Percentiles rank a stretch among this genome's conserved stretches.
phyloP scores from a whole-genome alignment of 768 basidiomycete genomes.

The Termitomyces bulborhizus region DNA sequence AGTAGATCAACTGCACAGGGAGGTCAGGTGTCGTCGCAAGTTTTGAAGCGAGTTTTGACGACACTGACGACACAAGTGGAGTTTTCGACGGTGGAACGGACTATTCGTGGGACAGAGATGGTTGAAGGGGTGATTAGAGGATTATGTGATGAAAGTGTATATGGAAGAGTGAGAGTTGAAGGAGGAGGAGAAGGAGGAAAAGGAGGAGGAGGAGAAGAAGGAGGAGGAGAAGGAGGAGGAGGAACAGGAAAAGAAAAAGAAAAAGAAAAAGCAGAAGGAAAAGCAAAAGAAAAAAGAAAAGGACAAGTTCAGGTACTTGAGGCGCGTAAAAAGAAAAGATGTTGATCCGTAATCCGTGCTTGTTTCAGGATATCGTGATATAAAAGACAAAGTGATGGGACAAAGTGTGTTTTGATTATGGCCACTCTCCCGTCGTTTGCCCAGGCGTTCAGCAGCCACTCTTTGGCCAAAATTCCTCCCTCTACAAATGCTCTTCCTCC shows the following conservation, averaged over 20 bases:
- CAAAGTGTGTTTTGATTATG: background rate
- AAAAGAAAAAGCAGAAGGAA: no score
- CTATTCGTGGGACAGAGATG: slow-evolving; percentile 63
- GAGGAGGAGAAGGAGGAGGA: no score
- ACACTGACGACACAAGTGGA: slow-evolving; percentile 71
- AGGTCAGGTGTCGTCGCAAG: slow-evolving; percentile 43
- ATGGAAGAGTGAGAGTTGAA: slow-evolving; percentile 34
- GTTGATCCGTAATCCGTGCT: background rate
- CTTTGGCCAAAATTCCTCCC: slow-evolving; percentile 42
- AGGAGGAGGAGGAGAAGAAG: background rate
- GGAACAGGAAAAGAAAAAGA: no score
- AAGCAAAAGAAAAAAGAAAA: no score
- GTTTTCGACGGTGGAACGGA: slow-evolving; percentile 62
- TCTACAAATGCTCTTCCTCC: slow-evolving; percentile 60
- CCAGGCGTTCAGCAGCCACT: slow-evolving; percentile 61
- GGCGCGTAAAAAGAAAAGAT: no score
- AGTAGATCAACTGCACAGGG: no score
- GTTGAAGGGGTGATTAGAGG: slow-evolving; percentile 65
- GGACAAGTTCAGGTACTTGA: no score
- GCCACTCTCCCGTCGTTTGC: slow-evolving; percentile 68
- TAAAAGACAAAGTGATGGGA: no score
- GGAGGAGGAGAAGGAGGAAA: slow-evolving; percentile 22
- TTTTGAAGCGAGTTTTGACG: slow-evolving; percentile 65
- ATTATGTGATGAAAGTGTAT: slow-evolving; percentile 50
- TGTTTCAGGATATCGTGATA: slow-evolving; percentile 8